These are phyloP conservation scores for Agaricus blazei DNA, from an alignment of 768 basidiomycete genomes.

Conservation along the genomic window DNA sequence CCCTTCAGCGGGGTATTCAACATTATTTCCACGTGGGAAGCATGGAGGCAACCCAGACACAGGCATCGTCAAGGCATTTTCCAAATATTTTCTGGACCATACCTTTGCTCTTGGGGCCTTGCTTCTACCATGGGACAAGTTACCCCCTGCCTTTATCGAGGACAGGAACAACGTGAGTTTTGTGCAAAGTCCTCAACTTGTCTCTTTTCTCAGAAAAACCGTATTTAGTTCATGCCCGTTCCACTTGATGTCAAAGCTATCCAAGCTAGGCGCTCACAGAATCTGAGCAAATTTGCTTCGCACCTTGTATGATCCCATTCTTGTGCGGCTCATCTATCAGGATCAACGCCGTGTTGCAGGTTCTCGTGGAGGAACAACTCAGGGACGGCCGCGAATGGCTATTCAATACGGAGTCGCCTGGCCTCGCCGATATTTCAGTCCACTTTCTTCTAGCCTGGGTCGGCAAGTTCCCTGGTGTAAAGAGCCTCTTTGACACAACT, in stretches of 20 bases:
- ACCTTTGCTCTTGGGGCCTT: constrained; percentile 36
- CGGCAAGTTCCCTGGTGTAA: constrained; percentile 26
- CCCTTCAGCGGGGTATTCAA: constrained; percentile 38
- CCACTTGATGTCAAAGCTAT: constrained; percentile 36
- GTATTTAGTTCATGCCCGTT: constrained; percentile 24
- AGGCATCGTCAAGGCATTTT: constrained; percentile 43
- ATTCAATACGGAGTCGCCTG: constrained; percentile 47
- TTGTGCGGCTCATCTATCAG: background rate
- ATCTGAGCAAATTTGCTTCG: constrained; percentile 35
- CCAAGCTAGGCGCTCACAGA: constrained; percentile 21
- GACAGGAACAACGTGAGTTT: constrained; percentile 42
- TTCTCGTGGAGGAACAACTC: constrained; percentile 37
- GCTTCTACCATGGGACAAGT: constrained; percentile 43
- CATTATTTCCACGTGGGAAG: constrained; percentile 43
- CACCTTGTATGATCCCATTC: constrained; percentile 35
- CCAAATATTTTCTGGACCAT: constrained; percentile 40
- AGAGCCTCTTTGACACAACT: constrained; percentile 33
- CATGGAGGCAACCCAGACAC: constrained; percentile 35
- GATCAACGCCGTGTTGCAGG: constrained; percentile 13
- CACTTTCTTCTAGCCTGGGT: constrained; percentile 47
- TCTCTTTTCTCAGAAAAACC: background rate
- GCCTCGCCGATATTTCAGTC: constrained; percentile 47
- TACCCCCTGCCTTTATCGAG: constrained; percentile 40
- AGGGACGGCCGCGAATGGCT: constrained; percentile 53
- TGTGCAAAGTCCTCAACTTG: background rate